These are phyloP conservation scores for Thelephora terrestris DNA, from an alignment of 1,284 basidiomycete species.

Conservation along the genomic window DNA sequence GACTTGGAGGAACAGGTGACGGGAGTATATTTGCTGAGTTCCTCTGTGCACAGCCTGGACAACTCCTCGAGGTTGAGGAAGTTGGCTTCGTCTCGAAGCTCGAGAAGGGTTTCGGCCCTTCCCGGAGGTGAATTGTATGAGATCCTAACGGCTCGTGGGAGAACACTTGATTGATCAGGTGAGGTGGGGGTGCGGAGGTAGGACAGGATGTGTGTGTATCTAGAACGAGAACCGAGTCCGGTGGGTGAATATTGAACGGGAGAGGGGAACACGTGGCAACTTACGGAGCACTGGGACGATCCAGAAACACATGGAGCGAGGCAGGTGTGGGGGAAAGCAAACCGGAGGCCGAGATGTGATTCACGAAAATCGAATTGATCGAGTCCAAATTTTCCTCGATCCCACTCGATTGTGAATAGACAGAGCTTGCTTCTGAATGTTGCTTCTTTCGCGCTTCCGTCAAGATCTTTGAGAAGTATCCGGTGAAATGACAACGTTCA, in stretches of 20 bases:
- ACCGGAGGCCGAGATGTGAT: constrained; percentile 51
- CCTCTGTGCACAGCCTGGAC: constrained; percentile 51
- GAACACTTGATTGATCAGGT: constrained; percentile 35
- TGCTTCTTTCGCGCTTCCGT: constrained; percentile 10
- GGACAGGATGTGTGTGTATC: constrained; percentile 56
- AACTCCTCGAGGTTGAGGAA: constrained; percentile 59
- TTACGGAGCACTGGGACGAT: constrained; percentile 68
- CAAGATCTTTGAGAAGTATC: no score
- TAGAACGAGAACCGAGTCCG: constrained; percentile 17
- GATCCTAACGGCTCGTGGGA: constrained; percentile 52
- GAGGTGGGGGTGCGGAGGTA: constrained; percentile 52
- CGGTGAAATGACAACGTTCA: constrained; percentile 16
- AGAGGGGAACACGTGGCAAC: constrained; percentile 20
- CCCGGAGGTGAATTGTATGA: constrained; percentile 30
- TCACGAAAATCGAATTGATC: constrained; percentile 41
- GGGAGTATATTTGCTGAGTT: constrained; percentile 31
- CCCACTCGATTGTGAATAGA: constrained; percentile 23
- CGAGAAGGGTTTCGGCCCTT: constrained; percentile 54
- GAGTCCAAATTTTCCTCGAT: constrained; percentile 16
- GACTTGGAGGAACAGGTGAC: neutral
- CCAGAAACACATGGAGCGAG: constrained; percentile 66
- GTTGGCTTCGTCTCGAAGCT: constrained; percentile 63
- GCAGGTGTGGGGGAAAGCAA: constrained; percentile 36
- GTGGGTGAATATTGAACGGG: neutral
- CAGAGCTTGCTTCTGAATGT: constrained; percentile 36